Percentiles rank a stretch among this genome's conserved stretches.
These are phyloP conservation scores for Phytopythium mirpurense DNA, from an alignment of 352 stramenopile species.

Conservation along the genomic window DNA sequence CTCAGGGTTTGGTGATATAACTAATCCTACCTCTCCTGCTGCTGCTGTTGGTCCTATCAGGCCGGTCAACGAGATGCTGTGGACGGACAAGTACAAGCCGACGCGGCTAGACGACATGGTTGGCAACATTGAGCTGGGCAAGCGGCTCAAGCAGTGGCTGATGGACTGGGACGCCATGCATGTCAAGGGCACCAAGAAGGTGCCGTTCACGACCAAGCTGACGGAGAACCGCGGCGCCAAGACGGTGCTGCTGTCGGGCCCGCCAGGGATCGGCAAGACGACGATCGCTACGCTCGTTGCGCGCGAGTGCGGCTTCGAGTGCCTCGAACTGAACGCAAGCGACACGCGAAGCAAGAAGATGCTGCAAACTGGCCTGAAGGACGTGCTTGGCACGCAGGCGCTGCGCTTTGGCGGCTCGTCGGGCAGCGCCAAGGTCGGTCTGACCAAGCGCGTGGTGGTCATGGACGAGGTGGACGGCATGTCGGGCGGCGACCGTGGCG, in stretches of 20 bases:
- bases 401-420: slow-evolving; percentile 74
- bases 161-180: slow-evolving; percentile 77
- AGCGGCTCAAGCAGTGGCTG: slow-evolving; percentile 86
- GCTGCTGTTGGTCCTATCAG: slow-evolving; percentile 8
- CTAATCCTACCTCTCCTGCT: too few relatives aligned
- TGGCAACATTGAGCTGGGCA: slow-evolving; percentile 88
- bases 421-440: slow-evolving; percentile 43
- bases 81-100: slow-evolving; percentile 97
- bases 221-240: slow-evolving; percentile 90
- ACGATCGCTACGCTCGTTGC: slow-evolving; percentile 94
- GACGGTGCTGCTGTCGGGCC: slow-evolving; percentile 94
- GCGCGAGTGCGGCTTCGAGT: slow-evolving; percentile 89
- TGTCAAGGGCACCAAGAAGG: slow-evolving; percentile 79
- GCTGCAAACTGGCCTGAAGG: slow-evolving; percentile 86
- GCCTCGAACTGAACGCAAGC: slow-evolving; percentile 96
- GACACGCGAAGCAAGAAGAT: slow-evolving; percentile 98
- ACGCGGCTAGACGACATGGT: slow-evolving; percentile 90
- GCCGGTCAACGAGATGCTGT: slow-evolving; percentile 72
- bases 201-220: slow-evolving; percentile 66
- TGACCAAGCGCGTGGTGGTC: slow-evolving; percentile 91
- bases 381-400: slow-evolving; percentile 91
- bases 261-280: slow-evolving; percentile 95
- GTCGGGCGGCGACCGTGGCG: slow-evolving; percentile 94
- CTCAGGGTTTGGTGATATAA: slow-evolving; percentile 1
- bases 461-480: slow-evolving; percentile 99